These are phyloP conservation scores for Paulownia fortunei DNA, from an alignment of 257 asterid species.

Conservation along the genomic window DNA sequence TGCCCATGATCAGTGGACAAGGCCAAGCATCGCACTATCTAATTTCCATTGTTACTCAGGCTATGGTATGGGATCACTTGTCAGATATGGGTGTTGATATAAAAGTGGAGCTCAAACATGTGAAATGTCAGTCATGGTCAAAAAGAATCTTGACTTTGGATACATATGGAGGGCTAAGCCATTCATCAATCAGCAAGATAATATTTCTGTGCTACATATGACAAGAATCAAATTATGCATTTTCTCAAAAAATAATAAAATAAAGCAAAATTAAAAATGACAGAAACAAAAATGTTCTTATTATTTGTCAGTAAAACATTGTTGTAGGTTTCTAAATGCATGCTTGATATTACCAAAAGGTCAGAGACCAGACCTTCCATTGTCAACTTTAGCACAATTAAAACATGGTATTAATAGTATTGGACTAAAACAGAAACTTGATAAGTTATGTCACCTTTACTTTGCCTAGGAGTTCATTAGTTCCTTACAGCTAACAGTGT, in stretches of 20 bases:
- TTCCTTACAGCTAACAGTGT: background rate
- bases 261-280: background rate
- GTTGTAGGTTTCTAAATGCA: background rate
- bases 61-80: background rate
- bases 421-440: background rate
- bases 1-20: background rate
- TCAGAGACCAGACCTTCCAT: background rate
- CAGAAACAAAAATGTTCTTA: background rate
- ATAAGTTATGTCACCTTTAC: background rate
- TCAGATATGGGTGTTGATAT: background rate
- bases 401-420: background rate
- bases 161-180: background rate
- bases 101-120: background rate
- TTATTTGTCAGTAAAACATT: background rate
- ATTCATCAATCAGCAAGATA: background rate
- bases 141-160: constrained; percentile 7
- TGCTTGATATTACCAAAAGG: background rate
- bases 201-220: background rate
- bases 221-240: constrained; percentile 2
- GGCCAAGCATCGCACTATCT: background rate
- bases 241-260: background rate
- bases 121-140: constrained; percentile 6
- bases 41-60: background rate
- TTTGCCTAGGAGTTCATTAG: background rate
- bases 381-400: constrained; percentile 10